These are phyloP conservation scores for Trematosphaeria pertusa DNA, from an alignment of 2,329 filamentous ascomycete species.

Conservation along the genomic window DNA sequence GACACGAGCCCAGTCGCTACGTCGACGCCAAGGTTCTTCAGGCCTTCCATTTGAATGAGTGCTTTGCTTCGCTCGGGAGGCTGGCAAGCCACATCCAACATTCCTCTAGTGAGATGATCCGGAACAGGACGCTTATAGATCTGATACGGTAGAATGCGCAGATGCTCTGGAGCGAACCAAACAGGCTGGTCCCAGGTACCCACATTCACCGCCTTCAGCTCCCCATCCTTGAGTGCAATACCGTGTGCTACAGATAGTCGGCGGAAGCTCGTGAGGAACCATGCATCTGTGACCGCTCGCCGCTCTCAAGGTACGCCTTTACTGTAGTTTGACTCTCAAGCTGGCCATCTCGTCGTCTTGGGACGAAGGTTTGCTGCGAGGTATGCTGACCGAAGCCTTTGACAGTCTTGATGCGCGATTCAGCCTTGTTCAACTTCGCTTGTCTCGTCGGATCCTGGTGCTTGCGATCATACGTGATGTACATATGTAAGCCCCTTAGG, in stretches of 20 bases:
- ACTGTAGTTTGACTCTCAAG: too few species aligned
- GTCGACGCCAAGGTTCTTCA: conserved; percentile 17
- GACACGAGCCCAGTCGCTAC: too few species aligned
- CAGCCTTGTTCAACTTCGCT: too few species aligned
- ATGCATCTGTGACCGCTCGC: too few species aligned
- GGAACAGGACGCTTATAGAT: conserved; percentile 23
- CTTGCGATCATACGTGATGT: too few species aligned
- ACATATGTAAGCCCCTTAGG: too few species aligned
- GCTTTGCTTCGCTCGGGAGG: conserved; percentile 12
- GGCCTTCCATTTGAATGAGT: conserved; percentile 27
- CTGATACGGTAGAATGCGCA: conserved; percentile 27
- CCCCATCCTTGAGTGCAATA: not conserved
- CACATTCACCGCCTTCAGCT: conserved; percentile 2
- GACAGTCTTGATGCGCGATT: too few species aligned
- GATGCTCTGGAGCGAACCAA: conserved; percentile 16
- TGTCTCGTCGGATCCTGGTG: too few species aligned
- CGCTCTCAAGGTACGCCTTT: too few species aligned
- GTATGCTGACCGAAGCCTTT: too few species aligned
- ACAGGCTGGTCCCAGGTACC: not conserved
- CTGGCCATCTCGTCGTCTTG: too few species aligned
- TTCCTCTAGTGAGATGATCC: conserved; percentile 14
- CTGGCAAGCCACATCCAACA: conserved; percentile 23
- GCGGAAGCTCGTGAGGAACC: not conserved
- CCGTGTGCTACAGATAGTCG: not conserved
- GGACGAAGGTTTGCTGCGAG: too few species aligned